A percentile compares a stretch with the other conserved stretches of the same genome.
These are phyloP conservation scores for Epichloe brachyelytri DNA, from an alignment of 2,329 filamentous ascomycete genomes.

Conservation along the genomic window DNA sequence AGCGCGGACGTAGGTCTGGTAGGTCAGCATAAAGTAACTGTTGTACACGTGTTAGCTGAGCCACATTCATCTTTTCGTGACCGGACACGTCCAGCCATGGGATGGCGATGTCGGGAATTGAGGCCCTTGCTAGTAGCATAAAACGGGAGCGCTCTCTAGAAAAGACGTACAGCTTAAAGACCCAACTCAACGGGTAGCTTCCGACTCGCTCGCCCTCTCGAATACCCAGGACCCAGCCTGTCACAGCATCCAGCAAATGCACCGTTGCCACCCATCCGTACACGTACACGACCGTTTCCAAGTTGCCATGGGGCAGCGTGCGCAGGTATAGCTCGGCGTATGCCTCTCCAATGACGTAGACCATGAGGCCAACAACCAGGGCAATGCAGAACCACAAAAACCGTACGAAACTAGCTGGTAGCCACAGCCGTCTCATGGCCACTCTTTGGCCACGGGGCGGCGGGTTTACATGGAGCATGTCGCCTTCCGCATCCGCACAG, in stretches of 20 bases:
- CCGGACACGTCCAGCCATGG: background rate
- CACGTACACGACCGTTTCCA: constrained; percentile 56
- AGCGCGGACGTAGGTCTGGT: constrained; percentile 58
- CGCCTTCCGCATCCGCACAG: constrained; percentile 25
- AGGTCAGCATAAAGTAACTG: constrained; percentile 55
- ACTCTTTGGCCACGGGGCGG: constrained; percentile 19
- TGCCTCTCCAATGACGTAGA: constrained; percentile 54
- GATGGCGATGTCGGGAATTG: background rate
- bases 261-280: constrained; percentile 59
- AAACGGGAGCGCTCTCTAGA: background rate
- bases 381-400: constrained; percentile 59
- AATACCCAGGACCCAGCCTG: constrained; percentile 54
- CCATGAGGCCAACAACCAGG: constrained; percentile 47
- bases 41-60: constrained; percentile 1
- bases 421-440: constrained; percentile 38
- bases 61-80: background rate
- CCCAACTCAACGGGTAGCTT: constrained; percentile 57
- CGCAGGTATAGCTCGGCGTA: constrained; percentile 57
- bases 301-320: constrained; percentile 51
- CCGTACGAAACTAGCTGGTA: constrained; percentile 53
- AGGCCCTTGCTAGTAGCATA: background rate
- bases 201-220: constrained; percentile 54
- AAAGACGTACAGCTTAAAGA: constrained; percentile 50
- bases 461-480: constrained; percentile 15
- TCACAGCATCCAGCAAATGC: constrained; percentile 49